Percentiles rank a stretch among this genome's conserved stretches.
Conservation (phyloP, 129 eudicot genomes). For the Centaurea solstitialis region DNA sequence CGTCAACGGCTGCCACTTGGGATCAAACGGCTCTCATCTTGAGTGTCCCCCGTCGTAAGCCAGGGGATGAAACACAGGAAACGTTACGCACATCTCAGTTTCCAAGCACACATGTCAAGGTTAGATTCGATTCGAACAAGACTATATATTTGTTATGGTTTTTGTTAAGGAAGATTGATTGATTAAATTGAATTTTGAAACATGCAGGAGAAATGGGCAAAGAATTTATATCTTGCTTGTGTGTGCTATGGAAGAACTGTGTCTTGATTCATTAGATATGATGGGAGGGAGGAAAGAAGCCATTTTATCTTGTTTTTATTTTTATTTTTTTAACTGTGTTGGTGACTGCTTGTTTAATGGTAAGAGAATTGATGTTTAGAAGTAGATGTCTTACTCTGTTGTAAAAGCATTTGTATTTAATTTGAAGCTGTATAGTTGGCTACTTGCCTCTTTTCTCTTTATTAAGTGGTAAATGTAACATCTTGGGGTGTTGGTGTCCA, state of each 20-base stretch:
- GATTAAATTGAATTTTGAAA: background rate
- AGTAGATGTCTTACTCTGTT: background rate
- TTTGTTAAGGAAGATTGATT: background rate
- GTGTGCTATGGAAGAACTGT: conserved; percentile 82
- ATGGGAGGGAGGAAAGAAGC: background rate
- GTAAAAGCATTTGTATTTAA: conserved; percentile 18
- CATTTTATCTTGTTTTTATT: background rate
- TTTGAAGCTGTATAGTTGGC: conserved; percentile 35
- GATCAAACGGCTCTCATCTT: conserved; percentile 80
- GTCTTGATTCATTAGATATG: conserved; percentile 37
- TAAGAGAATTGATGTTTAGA: conserved; percentile 21
- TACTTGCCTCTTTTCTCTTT: background rate
- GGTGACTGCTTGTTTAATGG: conserved; percentile 6
- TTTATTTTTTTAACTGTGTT: background rate
- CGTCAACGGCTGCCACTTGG: conserved; percentile 71
- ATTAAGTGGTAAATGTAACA: too few species aligned
- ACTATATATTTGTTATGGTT: background rate
- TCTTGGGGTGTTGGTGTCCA: too few species aligned
- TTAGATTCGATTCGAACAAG: conserved; percentile 10
- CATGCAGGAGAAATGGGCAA: conserved; percentile 84
- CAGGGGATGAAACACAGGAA: conserved; percentile 77
- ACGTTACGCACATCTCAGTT: conserved; percentile 83
- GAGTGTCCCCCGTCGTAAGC: conserved; percentile 73
- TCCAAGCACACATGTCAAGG: conserved; percentile 94
- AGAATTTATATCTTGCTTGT: conserved; percentile 71